These are phyloP conservation scores for Austroboletus festivus DNA, from an alignment of 768 basidiomycete species.

Conservation along the genomic window DNA sequence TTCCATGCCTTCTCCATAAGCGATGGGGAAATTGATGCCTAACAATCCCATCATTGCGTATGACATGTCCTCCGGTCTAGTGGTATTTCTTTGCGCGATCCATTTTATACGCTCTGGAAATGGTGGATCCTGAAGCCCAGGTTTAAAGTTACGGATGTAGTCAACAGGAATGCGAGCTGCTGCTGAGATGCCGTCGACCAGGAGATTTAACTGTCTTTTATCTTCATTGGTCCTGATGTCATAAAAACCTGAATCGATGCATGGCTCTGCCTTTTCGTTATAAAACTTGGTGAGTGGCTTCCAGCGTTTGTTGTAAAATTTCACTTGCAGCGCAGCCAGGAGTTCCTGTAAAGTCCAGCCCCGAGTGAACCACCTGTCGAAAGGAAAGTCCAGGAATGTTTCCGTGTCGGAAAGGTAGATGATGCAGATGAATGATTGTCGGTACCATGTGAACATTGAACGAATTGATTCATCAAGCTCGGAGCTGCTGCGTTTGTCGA, in stretches of 20 bases:
- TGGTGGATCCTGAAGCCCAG: not conserved
- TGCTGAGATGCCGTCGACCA: not conserved
- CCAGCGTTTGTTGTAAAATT: constrained; percentile 16
- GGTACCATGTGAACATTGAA: constrained; percentile 23
- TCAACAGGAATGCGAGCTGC: not conserved
- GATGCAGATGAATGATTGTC: constrained; percentile 11
- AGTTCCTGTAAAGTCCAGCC: constrained; percentile 8
- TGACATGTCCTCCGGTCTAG: constrained; percentile 14
- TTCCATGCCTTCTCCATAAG: constrained; percentile 18
- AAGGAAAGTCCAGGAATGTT: not conserved
- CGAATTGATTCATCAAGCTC: constrained; percentile 21
- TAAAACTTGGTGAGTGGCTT: not conserved
- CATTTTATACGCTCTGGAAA: constrained; percentile 11
- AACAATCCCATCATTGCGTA: constrained; percentile 20
- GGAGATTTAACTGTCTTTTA: not conserved
- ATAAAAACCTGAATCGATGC: too few relatives aligned
- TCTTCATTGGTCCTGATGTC: too few relatives aligned
- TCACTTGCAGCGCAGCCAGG: constrained; percentile 11
- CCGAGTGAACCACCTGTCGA: constrained; percentile 17
- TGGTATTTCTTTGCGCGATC: constrained; percentile 15
- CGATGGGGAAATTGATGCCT: constrained; percentile 9
- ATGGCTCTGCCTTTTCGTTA: constrained; percentile 1
- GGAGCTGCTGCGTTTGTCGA: constrained; percentile 16
- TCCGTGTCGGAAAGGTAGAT: constrained; percentile 7
- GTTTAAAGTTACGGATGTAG: not conserved